These are phyloP conservation scores for Ustulina deusta DNA, from an alignment of 2,329 filamentous ascomycete genomes.

Conservation along the genomic window DNA sequence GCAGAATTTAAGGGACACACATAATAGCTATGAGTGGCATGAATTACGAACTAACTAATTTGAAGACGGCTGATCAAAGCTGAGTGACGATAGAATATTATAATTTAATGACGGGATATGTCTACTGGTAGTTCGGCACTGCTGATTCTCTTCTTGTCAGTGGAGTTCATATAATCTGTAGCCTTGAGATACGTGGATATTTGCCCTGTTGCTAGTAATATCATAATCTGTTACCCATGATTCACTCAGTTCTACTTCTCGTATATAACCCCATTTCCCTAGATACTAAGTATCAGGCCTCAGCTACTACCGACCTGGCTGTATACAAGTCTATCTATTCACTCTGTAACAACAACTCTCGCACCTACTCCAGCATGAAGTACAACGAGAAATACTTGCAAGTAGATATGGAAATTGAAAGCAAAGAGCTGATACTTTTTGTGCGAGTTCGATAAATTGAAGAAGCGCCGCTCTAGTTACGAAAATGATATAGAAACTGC, in stretches of 20 bases:
- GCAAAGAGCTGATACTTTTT: not conserved
- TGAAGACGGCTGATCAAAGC: not conserved
- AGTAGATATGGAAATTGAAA: not conserved
- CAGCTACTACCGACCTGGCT: too few species aligned
- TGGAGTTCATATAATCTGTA: not conserved
- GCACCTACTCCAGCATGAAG: too few species aligned
- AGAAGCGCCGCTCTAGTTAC: too few species aligned
- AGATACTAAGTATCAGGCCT: not conserved
- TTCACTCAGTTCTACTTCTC: not conserved
- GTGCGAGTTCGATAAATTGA: not conserved
- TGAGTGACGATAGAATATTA: not conserved
- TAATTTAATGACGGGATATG: not conserved
- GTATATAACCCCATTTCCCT: not conserved
- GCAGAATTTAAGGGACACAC: not conserved
- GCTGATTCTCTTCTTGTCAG: not conserved
- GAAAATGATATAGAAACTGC: too few species aligned
- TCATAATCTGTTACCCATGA: not conserved
- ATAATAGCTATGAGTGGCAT: not conserved
- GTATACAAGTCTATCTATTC: not conserved
- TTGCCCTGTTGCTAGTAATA: not conserved
- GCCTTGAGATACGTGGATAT: not conserved
- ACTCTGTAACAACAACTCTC: too few species aligned
- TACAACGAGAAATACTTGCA: too few species aligned
- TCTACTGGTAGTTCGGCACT: not conserved
- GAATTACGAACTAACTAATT: not conserved